These are phyloP conservation scores for Boletales sp. DNA, from an alignment of 768 basidiomycete species.

Conservation along the genomic window DNA sequence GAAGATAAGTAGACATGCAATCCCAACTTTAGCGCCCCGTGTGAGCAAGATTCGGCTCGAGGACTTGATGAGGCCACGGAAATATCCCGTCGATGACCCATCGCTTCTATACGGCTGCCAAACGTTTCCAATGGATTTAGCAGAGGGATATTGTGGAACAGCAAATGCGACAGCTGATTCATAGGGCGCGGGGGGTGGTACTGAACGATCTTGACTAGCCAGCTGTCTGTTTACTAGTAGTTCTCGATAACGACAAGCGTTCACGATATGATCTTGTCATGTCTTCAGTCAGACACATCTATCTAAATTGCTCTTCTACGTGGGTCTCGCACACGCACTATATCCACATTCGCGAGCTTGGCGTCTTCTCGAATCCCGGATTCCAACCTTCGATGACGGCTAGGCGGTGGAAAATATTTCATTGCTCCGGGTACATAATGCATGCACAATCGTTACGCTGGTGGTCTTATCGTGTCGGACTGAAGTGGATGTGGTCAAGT, in stretches of 20 bases:
- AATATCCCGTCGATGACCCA: conserved; percentile 27
- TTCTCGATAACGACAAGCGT: not conserved
- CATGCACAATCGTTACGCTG: conserved; percentile 33
- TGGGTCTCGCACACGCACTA: conserved; percentile 59
- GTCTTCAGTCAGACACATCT: conserved; percentile 74
- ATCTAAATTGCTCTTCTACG: conserved; percentile 40
- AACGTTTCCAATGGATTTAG: conserved; percentile 30
- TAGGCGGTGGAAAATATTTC: conserved; percentile 86
- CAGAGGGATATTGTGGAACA: not conserved
- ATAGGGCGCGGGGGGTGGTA: conserved; percentile 14
- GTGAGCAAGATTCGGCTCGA: conserved; percentile 19
- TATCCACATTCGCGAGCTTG: conserved; percentile 51
- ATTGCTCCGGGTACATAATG: conserved; percentile 72
- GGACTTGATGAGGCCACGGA: conserved; percentile 22
- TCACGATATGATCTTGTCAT: conserved; percentile 30
- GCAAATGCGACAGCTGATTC: conserved; percentile 11
- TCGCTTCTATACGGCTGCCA: conserved; percentile 25
- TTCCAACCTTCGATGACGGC: conserved; percentile 92
- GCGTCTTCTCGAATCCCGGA: conserved; percentile 83
- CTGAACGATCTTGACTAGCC: conserved; percentile 28
- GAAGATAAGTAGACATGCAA: conserved; percentile 25
- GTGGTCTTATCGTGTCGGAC: too few species aligned
- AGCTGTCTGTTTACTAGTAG: not conserved
- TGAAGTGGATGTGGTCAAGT: conserved; percentile 80
- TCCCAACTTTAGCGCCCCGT: conserved; percentile 22